Evolutionary conservation across 768 basidiomycete genomes (phyloP).

Genomic region (Trametes cingulata): DNA sequence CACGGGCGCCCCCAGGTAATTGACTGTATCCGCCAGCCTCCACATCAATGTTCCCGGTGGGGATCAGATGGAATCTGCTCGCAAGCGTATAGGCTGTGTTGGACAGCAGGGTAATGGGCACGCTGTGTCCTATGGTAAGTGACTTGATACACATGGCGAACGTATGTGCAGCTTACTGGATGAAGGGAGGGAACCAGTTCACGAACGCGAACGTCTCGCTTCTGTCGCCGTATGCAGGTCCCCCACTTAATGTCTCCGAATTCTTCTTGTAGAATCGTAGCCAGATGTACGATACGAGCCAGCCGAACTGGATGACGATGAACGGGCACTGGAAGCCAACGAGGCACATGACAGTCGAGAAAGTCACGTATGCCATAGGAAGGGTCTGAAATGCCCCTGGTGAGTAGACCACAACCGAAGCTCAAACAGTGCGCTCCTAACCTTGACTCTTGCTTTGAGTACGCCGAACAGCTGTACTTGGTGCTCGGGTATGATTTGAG

Average conservation of each 20-base stretch:
- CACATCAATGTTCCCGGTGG: conserved; percentile 58
- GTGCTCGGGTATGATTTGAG: conserved; percentile 96
- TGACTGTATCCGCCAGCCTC: conserved; percentile 73
- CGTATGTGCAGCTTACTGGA: conserved; percentile 71
- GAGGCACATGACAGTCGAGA: conserved; percentile 84
- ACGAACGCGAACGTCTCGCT: conserved; percentile 96
- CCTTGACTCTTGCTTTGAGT: conserved; percentile 88
- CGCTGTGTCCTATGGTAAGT: conserved; percentile 44
- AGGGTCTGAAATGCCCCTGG: conserved; percentile 55
- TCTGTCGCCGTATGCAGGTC: conserved; percentile 83
- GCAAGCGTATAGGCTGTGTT: conserved; percentile 70
- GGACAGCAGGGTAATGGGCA: conserved; percentile 66
- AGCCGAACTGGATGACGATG: conserved; percentile 98
- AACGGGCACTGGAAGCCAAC: conserved; percentile 87
- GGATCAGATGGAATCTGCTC: conserved; percentile 73
- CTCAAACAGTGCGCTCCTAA: conserved; percentile 27
- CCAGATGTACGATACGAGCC: conserved; percentile 95
- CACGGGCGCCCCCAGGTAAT: conserved; percentile 85
- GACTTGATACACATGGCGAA: background rate
- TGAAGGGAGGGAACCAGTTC: conserved; percentile 95
- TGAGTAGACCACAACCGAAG: background rate
- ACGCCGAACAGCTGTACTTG: conserved; percentile 92
- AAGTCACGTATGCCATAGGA: conserved; percentile 91
- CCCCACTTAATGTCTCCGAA: conserved; percentile 61
- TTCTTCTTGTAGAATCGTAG: conserved; percentile 96